Conservation (phyloP, 176 grass and related monocot genomes). For the Cymbopogon citratus region DNA sequence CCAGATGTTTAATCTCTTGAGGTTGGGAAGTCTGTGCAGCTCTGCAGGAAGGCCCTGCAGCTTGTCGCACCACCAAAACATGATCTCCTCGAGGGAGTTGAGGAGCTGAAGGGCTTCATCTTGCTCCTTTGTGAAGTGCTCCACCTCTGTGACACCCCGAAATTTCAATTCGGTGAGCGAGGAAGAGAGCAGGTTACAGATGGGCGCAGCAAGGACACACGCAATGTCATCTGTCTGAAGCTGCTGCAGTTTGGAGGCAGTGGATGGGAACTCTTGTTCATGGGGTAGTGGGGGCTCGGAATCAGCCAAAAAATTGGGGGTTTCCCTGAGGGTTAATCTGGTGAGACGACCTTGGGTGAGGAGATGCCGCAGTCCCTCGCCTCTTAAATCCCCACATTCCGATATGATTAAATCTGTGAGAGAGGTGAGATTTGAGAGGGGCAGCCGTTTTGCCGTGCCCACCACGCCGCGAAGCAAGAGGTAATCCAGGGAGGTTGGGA, state of each 20-base stretch:
- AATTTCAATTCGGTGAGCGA: not conserved
- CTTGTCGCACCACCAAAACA: too few species aligned
- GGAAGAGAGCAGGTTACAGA: not conserved
- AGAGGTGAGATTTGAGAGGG: slow-evolving; percentile 14
- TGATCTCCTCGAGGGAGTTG: not conserved
- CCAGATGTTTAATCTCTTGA: too few species aligned
- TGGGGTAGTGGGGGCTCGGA: not conserved
- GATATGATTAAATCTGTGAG: rapidly evolving
- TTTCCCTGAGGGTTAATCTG: rapidly evolving
- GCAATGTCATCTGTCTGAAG: not conserved
- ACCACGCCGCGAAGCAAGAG: rapidly evolving
- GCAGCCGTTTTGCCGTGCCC: not conserved
- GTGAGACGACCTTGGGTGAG: not conserved
- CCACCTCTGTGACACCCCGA: not conserved
- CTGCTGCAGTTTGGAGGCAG: not conserved
- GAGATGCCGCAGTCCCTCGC: not conserved
- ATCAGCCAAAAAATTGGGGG: not conserved
- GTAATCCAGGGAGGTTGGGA: rapidly evolving
- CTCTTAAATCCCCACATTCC: rapidly evolving
- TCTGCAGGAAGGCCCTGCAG: not conserved
- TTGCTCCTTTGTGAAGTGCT: not conserved
- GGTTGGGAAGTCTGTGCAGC: too few species aligned
- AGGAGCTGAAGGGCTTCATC: not conserved
- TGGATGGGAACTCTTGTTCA: not conserved
- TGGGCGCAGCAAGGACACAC: not conserved